Percentiles rank a stretch among this genome's conserved stretches.
These are phyloP conservation scores for Vinca minor DNA, from an alignment of 257 asterid species.

Conservation along the genomic window DNA sequence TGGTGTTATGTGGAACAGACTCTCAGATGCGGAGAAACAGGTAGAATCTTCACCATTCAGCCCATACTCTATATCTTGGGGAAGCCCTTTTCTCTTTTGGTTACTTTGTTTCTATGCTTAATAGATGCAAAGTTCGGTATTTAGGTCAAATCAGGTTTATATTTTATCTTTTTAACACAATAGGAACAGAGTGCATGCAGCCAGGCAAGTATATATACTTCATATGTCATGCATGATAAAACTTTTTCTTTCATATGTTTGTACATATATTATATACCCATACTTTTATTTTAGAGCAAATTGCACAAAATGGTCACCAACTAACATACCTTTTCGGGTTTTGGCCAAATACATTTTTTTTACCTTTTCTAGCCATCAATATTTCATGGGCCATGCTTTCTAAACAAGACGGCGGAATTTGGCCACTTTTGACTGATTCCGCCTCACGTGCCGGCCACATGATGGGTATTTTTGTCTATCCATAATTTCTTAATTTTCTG, in stretches of 20 bases:
- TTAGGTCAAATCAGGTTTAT: neutral
- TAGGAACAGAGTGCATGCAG: neutral
- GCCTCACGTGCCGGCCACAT: too few species aligned
- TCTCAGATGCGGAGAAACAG: conserved; percentile 77
- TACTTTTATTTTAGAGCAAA: too few species aligned
- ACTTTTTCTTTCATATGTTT: neutral
- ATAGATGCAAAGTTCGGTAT: neutral
- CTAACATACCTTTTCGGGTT: too few species aligned
- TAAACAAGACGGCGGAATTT: too few species aligned
- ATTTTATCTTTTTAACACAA: neutral
- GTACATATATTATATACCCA: neutral
- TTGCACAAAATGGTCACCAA: too few species aligned
- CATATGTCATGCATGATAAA: neutral
- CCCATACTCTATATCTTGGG: neutral
- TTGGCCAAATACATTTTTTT: too few species aligned
- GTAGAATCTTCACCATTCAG: conserved; percentile 18
- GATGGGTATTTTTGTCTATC: too few species aligned
- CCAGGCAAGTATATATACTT: neutral
- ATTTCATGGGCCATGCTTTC: too few species aligned
- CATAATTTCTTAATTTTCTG: too few species aligned
- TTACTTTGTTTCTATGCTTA: neutral
- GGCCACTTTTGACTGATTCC: too few species aligned
- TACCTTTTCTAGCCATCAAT: too few species aligned
- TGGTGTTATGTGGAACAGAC: conserved; percentile 70
- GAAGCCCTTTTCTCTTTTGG: neutral